Percentiles rank a stretch among this genome's conserved stretches.
phyloP scores from a whole-genome alignment of 805 yeast species.

The Tetrapisispora taiwanensis region DNA sequence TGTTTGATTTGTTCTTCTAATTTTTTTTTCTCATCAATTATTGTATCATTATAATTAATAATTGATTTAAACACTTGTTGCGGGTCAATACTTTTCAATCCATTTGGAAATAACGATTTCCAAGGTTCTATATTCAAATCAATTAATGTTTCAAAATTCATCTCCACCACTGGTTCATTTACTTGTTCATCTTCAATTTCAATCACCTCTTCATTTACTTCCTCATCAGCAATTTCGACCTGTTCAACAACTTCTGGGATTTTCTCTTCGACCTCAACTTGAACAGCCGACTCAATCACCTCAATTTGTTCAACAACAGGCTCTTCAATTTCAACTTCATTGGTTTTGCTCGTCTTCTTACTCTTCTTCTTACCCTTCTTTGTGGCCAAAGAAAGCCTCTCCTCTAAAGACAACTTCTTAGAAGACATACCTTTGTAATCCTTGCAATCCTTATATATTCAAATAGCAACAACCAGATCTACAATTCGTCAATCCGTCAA shows the following conservation, averaged over 20 bases:
- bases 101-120: constrained; percentile 1
- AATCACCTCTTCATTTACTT: not conserved
- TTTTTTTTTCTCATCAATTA: constrained; percentile 1
- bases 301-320: too few relatives aligned
- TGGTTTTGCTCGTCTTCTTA: constrained; percentile 11
- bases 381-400: constrained; percentile 77
- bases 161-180: not conserved
- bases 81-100: not conserved
- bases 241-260: not conserved
- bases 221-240: not conserved
- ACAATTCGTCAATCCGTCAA: too few relatives aligned
- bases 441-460: too few relatives aligned
- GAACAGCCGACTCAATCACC: not conserved
- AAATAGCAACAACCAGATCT: too few relatives aligned
- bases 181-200: not conserved
- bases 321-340: not conserved
- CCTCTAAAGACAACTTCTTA: constrained; percentile 70
- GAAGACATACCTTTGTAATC: constrained; percentile 2
- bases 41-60: constrained; percentile 5
- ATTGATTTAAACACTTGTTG: constrained; percentile 1
- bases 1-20: not conserved
- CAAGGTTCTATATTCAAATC: not conserved
- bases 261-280: not conserved
- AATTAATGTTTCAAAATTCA: not conserved
- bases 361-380: constrained; percentile 30